Evolutionary conservation across 2,329 filamentous ascomycete species (phyloP), one percentile per base, ranked within the genome.

Genomic region (Aureobasidium subglaciale): DNA sequence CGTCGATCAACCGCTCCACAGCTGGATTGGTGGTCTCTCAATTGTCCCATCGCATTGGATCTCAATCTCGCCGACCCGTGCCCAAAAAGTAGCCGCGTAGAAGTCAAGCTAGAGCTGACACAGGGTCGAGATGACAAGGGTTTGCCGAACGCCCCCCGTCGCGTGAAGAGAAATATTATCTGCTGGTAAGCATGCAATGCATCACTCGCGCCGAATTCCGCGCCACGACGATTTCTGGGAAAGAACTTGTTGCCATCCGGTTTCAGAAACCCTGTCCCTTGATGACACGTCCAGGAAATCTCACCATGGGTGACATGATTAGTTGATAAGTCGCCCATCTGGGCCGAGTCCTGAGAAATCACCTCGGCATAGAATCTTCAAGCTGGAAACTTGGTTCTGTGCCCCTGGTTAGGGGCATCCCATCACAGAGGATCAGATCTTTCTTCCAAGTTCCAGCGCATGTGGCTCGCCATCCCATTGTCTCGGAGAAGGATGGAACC

Each of bases 1-100:
- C 48, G 48, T 52, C 48, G 48, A 52, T 52, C 48, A 52, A 13
- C 35, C 25, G n/a, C n/a, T n/a, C n/a, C n/a, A n/a, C n/a, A 16
- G 40, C 25, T 37, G 3, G 16, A 49, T 29, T 38, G 22, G 18
- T 27, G 20, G n/a, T 35, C 11, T 25, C 5, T 16, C 30, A 20
- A 29, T 18, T 16, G 20, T 16, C n/a, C 45, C 32, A 38, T 49
- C 20, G n/a, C 32, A 16, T 9, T 38, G 32, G 24, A 49, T 18
- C 27, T 25, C 2, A 18, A 18, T 35, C 27, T 38, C 10, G n/a
- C 20, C 29, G 10, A 38, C 32, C 45, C 45, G 32, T n/a, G 45
- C n/a, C 6, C 32, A 29, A 38, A 49, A 49, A 37, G 38, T 10
- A 41, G 9, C 15, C 13, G n/a, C n/a, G n/a, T n/a, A n/a, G n/a